Evolutionary conservation across 805 yeast genomes (phyloP).

Genomic region (Suhomyces vadensis): DNA sequence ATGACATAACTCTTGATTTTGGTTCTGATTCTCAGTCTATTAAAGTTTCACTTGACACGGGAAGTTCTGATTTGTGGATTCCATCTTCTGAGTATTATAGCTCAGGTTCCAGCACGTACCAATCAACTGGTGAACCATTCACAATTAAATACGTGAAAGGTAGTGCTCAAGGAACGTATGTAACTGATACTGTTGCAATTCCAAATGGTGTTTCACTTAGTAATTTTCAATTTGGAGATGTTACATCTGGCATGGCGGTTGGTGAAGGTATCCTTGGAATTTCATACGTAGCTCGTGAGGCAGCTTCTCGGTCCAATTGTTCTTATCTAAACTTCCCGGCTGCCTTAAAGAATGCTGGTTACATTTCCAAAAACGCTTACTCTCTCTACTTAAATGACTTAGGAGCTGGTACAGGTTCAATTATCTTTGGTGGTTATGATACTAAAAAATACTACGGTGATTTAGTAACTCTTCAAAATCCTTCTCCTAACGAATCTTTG

Average conservation of each 20-base stretch:
- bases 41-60: slow-evolving; percentile 15
- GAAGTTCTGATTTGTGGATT: slow-evolving; percentile 15
- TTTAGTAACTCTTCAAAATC: slow-evolving; percentile 13
- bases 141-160: slow-evolving; percentile 4
- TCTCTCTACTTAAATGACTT: slow-evolving; percentile 25
- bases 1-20: slow-evolving; percentile 7
- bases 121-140: slow-evolving; percentile 5
- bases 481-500: background rate
- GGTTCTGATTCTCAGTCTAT: slow-evolving; percentile 12
- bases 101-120: slow-evolving; percentile 9
- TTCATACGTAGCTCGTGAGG: background rate
- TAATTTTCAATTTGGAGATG: slow-evolving; percentile 12
- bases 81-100: slow-evolving; percentile 7
- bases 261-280: slow-evolving; percentile 15
- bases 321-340: slow-evolving; percentile 17
- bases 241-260: slow-evolving; percentile 7
- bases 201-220: slow-evolving; percentile 10
- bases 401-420: slow-evolving; percentile 19
- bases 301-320: background rate
- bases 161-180: slow-evolving; percentile 4
- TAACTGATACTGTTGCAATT: slow-evolving; percentile 8
- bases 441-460: slow-evolving; percentile 21
- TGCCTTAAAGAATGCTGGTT: slow-evolving; percentile 27
- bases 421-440: slow-evolving; percentile 35
- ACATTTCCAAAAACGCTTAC: slow-evolving; percentile 23